phyloP scores from a whole-genome alignment of 23 red algal species.

The Chondrus crispus region DNA sequence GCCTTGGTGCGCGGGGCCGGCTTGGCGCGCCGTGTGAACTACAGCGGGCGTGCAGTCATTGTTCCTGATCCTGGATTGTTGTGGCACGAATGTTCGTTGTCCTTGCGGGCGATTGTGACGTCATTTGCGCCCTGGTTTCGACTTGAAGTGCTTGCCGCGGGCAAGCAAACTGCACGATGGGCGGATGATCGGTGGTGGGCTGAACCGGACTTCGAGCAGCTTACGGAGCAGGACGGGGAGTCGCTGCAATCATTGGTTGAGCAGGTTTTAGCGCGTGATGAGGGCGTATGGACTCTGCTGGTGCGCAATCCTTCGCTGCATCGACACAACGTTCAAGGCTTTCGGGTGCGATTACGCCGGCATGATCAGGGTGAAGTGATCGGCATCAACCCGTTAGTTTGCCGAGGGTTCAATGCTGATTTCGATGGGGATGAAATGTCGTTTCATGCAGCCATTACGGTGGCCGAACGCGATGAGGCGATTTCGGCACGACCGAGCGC shows the following conservation, averaged over 20 bases:
- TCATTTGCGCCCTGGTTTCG: neutral
- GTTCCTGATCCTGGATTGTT: neutral
- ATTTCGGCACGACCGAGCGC: too few species aligned
- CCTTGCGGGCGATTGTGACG: neutral
- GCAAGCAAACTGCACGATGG: neutral
- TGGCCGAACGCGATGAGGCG: too few species aligned
- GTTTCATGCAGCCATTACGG: too few species aligned
- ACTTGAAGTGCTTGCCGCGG: too few species aligned
- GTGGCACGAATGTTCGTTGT: neutral
- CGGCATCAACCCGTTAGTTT: neutral
- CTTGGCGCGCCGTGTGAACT: neutral
- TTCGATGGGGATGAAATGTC: slow-evolving; percentile 1
- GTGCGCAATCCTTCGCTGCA: neutral
- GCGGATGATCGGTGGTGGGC: neutral
- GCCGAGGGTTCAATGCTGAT: neutral
- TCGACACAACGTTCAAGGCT: neutral
- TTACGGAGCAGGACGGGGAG: neutral
- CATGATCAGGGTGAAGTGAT: neutral
- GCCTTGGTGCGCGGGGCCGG: too few species aligned
- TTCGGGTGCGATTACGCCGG: neutral
- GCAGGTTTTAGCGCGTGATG: neutral
- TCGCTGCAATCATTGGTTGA: neutral
- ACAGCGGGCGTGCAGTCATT: neutral
- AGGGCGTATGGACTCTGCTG: neutral
- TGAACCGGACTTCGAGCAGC: neutral